These are phyloP conservation scores for Physcomitrium patens DNA, from an alignment of 225 moss, liverwort and hornwort genomes.

Conservation along the genomic window DNA sequence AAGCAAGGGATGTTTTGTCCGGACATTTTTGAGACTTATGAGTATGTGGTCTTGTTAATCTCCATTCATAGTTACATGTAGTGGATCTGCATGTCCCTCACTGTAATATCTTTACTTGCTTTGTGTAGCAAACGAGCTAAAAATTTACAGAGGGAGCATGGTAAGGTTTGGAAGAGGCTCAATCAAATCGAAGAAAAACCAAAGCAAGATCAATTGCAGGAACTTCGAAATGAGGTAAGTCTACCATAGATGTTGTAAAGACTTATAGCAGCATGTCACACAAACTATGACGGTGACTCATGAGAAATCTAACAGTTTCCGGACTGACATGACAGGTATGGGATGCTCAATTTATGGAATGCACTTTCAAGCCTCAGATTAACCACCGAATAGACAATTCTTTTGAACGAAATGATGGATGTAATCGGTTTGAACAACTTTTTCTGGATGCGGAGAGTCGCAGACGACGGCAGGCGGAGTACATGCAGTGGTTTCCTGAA, in stretches of 20 bases:
- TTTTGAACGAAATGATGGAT: conserved; percentile 44
- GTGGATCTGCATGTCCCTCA: not conserved
- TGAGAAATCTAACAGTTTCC: not conserved
- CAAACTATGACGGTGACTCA: not conserved
- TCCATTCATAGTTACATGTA: not conserved
- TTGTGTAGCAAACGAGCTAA: conserved; percentile 87
- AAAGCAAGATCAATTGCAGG: conserved; percentile 81
- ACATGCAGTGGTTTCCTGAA: conserved; percentile 93
- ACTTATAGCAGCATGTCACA: not conserved
- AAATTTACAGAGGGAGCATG: conserved; percentile 70
- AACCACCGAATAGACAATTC: conserved; percentile 54
- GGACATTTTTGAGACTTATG: not conserved
- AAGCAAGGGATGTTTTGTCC: not conserved
- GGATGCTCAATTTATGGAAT: conserved; percentile 94
- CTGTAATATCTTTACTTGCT: conserved; percentile 6
- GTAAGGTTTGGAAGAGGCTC: conserved; percentile 86
- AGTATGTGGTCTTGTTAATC: not conserved
- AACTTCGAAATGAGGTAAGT: conserved; percentile 83
- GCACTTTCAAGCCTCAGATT: conserved; percentile 95
- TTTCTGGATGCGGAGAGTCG: conserved; percentile 90
- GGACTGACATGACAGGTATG: conserved; percentile 55
- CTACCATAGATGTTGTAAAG: not conserved
- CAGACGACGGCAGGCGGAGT: conserved; percentile 80
- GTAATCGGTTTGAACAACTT: conserved; percentile 88
- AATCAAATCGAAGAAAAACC: conserved; percentile 73